Conservation (phyloP, 2,329 filamentous ascomycete species). For the Cylindrodendrum hubeiense region DNA sequence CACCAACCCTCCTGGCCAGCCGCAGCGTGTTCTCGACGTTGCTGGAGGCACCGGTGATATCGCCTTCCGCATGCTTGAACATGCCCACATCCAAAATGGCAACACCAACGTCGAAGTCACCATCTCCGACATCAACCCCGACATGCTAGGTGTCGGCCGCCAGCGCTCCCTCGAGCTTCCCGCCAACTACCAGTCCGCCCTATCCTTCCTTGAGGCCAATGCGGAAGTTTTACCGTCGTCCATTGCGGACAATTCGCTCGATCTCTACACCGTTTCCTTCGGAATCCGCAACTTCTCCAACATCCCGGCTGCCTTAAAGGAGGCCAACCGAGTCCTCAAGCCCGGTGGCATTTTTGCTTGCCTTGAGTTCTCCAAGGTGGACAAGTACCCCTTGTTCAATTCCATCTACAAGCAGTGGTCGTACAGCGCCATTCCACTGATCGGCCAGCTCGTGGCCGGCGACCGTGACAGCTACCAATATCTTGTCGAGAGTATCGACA, state of each 20-base stretch:
- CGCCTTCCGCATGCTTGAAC: conserved; percentile 94
- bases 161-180: conserved; percentile 76
- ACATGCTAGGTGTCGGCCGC: conserved; percentile 91
- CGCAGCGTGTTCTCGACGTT: conserved; percentile 89
- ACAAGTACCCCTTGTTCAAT: conserved; percentile 83
- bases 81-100: conserved; percentile 81
- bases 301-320: conserved; percentile 83
- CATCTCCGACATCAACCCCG: conserved; percentile 94
- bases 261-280: conserved; percentile 97
- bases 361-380: conserved; percentile 90
- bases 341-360: conserved; percentile 97
- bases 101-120: conserved; percentile 87
- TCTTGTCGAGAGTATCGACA: conserved; percentile 96
- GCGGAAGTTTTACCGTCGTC: conserved; percentile 77
- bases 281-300: conserved; percentile 98
- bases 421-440: conserved; percentile 92
- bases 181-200: conserved; percentile 66
- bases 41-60: conserved; percentile 98
- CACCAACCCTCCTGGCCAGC: conserved; percentile 55
- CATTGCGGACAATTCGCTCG: conserved; percentile 79
- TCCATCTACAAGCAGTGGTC: conserved; percentile 95
- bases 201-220: conserved; percentile 89
- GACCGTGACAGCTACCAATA: conserved; percentile 99
- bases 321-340: conserved; percentile 90
- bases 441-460: conserved; percentile 93